Evolutionary conservation across 1,284 basidiomycete genomes (phyloP), one percentile per base, ranked within the genome.

Genomic region (Ustilago loliicola): DNA sequence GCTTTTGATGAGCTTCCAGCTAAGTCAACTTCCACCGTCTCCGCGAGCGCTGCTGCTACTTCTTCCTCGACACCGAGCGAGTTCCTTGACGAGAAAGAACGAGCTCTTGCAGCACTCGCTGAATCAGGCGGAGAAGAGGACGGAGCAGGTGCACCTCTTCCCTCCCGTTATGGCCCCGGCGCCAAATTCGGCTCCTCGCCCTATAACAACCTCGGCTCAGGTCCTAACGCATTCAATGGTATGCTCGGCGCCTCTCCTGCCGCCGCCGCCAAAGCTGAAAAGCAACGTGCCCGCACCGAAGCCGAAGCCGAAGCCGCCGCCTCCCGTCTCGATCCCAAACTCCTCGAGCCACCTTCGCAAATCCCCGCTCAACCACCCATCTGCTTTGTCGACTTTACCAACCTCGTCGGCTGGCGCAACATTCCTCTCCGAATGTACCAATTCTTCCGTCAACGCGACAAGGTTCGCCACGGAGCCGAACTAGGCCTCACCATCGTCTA

Each of bases 381-480:
- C 65, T 90, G 96, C 58, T 90, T 98, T 64, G 91, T 98, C 36
- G 91, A 93, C n/a, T 98, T 94, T 87, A 89, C 90, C 61, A 93
- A 96, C 83, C 90, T 93, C 79, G 90, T 98, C 64, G 96, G 96
- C 17, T 91, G 97, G 87, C 89, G 89, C 45, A 93, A 94, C 83
- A 92, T 98, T 71, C 95, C 96, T 5, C 87, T 90, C 76, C 96
- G 97, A 92, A 91, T 98, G 63, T 92, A 91, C 89, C 92, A 92
- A 80, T 96, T 94, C 87, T 98, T 98, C 89, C 95, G 95, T 83
- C 92, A 93, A 85, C 91, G 94, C n/a, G 88, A 91, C 61, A 91
- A 92, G 79, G 94, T 94, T 8, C 89, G 88, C 4, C 87, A 90
- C 21, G 96, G 96, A 45, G 93, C 93, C 19, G 92, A 97, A 78